Conservation (phyloP, 2,329 filamentous ascomycete genomes). For the Beauveria bassiana region DNA sequence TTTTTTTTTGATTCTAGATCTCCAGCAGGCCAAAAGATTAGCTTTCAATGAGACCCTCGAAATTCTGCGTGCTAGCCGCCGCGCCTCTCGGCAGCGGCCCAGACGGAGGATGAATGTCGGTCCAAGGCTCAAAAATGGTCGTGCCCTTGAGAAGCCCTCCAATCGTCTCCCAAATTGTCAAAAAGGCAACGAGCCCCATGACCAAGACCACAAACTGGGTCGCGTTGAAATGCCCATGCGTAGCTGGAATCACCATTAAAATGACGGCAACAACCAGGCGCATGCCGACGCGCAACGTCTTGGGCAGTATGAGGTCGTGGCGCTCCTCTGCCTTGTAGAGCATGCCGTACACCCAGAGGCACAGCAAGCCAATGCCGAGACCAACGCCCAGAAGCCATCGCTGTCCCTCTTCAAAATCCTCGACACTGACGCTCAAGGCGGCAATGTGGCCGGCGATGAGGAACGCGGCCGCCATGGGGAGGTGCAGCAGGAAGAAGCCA, state of each 20-base stretch:
- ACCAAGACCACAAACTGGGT: constrained; percentile 32
- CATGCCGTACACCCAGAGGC: constrained; percentile 34
- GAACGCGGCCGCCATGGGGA: constrained; percentile 36
- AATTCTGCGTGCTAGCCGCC: constrained; percentile 15
- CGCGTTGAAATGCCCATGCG: constrained; percentile 23
- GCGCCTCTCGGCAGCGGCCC: constrained; percentile 3
- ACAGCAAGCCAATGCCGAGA: constrained; percentile 36
- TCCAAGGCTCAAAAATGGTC: constrained; percentile 27
- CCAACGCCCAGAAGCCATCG: constrained; percentile 41
- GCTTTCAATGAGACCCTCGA: constrained; percentile 9
- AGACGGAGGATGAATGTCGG: constrained; percentile 19
- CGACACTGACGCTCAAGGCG: constrained; percentile 30
- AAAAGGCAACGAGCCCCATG: constrained; percentile 34
- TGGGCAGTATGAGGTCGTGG: constrained; percentile 25
- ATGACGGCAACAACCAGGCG: constrained; percentile 23
- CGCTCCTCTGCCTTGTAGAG: constrained; percentile 33
- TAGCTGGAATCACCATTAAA: constrained; percentile 28
- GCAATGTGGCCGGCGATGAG: constrained; percentile 40
- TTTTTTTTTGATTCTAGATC: not conserved
- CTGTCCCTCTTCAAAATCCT: constrained; percentile 33
- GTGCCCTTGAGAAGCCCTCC: constrained; percentile 25
- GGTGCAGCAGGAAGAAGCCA: constrained; percentile 35
- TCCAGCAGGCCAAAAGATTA: not conserved
- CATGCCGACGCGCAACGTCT: constrained; percentile 28
- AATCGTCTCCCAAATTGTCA: constrained; percentile 37